Conservation (phyloP, 2,329 filamentous ascomycete species). For the Curvularia eragrostidis region DNA sequence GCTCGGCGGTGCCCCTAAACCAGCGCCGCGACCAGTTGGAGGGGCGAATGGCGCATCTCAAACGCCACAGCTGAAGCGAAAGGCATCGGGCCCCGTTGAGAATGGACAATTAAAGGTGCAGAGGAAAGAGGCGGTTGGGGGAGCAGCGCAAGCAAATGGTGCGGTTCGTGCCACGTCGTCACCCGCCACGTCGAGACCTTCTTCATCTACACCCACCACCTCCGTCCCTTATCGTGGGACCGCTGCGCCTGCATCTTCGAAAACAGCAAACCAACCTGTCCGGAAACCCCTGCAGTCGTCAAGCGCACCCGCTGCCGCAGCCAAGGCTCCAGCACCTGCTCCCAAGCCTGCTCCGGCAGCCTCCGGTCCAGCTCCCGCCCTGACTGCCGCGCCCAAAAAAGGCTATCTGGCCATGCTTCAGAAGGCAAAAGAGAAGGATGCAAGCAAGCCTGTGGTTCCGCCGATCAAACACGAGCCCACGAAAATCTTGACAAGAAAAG, state of each 20-base stretch:
- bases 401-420: conserved; percentile 78
- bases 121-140: conserved; percentile 40
- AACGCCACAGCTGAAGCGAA: conserved; percentile 50
- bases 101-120: conserved; percentile 41
- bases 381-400: conserved; percentile 65
- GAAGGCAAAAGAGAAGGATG: conserved; percentile 68
- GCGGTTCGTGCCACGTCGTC: conserved; percentile 34
- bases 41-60: conserved; percentile 39
- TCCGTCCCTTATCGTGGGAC: conserved; percentile 50
- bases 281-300: conserved; percentile 35
- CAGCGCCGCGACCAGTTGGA: conserved; percentile 36
- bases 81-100: conserved; percentile 48
- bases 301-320: conserved; percentile 20
- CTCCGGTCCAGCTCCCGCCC: conserved; percentile 33
- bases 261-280: conserved; percentile 26
- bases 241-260: conserved; percentile 39
- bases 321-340: conserved; percentile 31
- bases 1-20: conserved; percentile 42
- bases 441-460: conserved; percentile 59
- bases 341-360: conserved; percentile 30
- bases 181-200: conserved; percentile 33
- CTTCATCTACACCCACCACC: conserved; percentile 26
- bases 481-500: conserved; percentile 67
- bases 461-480: conserved; percentile 78
- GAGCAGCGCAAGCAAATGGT: conserved; percentile 35